These are phyloP conservation scores for Claviceps monticola DNA, from an alignment of 2,329 filamentous ascomycete species.

Conservation along the genomic window DNA sequence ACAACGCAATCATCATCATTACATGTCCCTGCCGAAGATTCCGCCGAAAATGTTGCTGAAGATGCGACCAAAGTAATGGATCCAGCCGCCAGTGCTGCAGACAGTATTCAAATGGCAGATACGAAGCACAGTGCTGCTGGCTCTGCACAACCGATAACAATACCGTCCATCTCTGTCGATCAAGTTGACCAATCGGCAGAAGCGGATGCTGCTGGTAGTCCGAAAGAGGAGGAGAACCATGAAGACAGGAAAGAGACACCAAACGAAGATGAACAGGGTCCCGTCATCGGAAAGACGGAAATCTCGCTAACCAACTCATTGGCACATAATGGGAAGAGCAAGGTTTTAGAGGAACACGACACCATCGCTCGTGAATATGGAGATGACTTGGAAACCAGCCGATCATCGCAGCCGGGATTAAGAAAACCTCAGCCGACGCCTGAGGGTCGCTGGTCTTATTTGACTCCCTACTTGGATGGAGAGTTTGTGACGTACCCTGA, in stretches of 20 bases:
- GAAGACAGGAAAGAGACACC: background rate
- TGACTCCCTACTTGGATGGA: slow-evolving; percentile 27
- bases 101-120: background rate
- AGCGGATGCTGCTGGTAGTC: background rate
- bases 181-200: background rate
- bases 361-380: background rate
- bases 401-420: slow-evolving; percentile 3
- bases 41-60: background rate
- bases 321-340: background rate
- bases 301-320: background rate
- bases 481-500: slow-evolving; percentile 27
- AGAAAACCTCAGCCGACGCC: slow-evolving; percentile 17
- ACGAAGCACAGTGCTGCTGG: background rate
- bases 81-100: background rate
- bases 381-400: background rate
- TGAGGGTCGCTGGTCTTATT: slow-evolving; percentile 21
- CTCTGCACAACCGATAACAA: background rate
- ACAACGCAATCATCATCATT: background rate
- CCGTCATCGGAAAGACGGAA: background rate
- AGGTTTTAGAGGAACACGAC: background rate
- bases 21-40: background rate
- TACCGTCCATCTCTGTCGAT: slow-evolving; percentile 3
- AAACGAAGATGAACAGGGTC: background rate
- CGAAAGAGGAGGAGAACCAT: background rate
- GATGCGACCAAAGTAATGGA: background rate